phyloP scores from a whole-genome alignment of 805 yeast species.

The Pichia eremophila region DNA sequence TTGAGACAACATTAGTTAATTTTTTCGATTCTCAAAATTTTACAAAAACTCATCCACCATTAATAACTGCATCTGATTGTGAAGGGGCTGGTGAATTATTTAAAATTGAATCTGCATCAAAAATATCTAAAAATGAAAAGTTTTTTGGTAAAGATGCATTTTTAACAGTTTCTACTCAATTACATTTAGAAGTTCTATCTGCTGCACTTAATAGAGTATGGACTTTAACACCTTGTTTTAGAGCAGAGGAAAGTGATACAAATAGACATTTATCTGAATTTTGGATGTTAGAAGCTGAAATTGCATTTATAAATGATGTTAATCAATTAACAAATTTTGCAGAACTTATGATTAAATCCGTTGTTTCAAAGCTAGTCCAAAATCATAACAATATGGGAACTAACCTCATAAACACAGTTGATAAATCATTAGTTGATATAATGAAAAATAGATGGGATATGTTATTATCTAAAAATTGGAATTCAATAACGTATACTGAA shows the following conservation, averaged over 20 bases:
- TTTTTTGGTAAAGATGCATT: slow-evolving; percentile 64
- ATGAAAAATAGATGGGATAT: slow-evolving; percentile 50
- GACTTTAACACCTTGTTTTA: slow-evolving; percentile 83
- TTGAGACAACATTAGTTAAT: slow-evolving; percentile 43
- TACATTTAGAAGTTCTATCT: slow-evolving; percentile 78
- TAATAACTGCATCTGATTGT: slow-evolving; percentile 83
- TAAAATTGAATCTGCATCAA: slow-evolving; percentile 32
- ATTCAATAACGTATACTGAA: slow-evolving; percentile 60
- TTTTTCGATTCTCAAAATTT: slow-evolving; percentile 51
- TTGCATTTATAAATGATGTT: slow-evolving; percentile 54
- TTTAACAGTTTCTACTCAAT: slow-evolving; percentile 84
- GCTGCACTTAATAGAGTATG: slow-evolving; percentile 73
- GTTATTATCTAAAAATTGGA: slow-evolving; percentile 48
- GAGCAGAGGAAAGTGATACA: slow-evolving; percentile 91
- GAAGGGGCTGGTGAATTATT: slow-evolving; percentile 97
- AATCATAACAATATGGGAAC: slow-evolving; percentile 21
- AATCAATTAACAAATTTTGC: slow-evolving; percentile 53
- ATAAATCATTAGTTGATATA: slow-evolving; percentile 28
- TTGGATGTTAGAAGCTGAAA: slow-evolving; percentile 96
- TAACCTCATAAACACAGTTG: slow-evolving; percentile 30
- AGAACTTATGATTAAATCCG: slow-evolving; percentile 58
- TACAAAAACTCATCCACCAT: slow-evolving; percentile 74
- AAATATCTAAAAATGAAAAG: slow-evolving; percentile 13
- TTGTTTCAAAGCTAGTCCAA: slow-evolving; percentile 27
- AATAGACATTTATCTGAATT: slow-evolving; percentile 88